Base-by-base conservation (phyloP, 2,329 filamentous ascomycete genomes). In the Monosporascus ibericus region DNA sequence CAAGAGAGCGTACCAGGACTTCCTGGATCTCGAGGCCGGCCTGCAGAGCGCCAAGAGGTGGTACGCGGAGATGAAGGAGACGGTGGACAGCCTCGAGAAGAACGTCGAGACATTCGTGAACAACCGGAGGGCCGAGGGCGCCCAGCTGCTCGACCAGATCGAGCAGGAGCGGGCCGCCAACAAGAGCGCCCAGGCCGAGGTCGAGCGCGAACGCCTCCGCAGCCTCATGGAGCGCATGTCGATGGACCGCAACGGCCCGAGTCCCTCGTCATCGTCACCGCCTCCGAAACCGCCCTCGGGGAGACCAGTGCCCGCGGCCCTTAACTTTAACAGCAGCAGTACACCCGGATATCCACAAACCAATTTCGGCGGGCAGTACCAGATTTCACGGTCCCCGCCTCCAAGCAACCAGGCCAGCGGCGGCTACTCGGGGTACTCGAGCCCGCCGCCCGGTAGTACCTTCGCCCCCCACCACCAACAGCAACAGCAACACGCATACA, bases 101-200 rank as follows among this genome's bases (percentile, higher is more conserved):
- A 99, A 99, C 63, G 94, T 99, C 1, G 92, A 97, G 59, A 88
- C 88, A 0, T 99, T 99, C 71, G 92, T 99, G 59, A 95, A 91
- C 74, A 99, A 99, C 69, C 83, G 94, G 49, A 79, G 92, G 55
- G 87, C 89, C 1, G 94, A 99, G 73, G 94, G 94, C 4, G 90
- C 90, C 0, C 90, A 96, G 67, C 80, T 99, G 5, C 80, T 99
- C 37, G 85, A 83, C 60, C 87, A 91, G 61, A 99, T 99, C 57
- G 91, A 96, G 69, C 85, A 88, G 60, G 84, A 87, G 48, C 86
- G 86, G 63, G 80, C 82, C 5, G 82, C 79, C 48, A 86, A 68
- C 65, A 80, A 81, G 67, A 72, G 66, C 49, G 71, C 74, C 3
- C 78, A 81, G 53, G 90, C 91, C 34, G 91, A 96, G 62, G 79